A percentile compares a stretch with the other conserved stretches of the same genome.
These are phyloP conservation scores for Tulasnella sp. DNA, from an alignment of 768 basidiomycete genomes.

Conservation along the genomic window DNA sequence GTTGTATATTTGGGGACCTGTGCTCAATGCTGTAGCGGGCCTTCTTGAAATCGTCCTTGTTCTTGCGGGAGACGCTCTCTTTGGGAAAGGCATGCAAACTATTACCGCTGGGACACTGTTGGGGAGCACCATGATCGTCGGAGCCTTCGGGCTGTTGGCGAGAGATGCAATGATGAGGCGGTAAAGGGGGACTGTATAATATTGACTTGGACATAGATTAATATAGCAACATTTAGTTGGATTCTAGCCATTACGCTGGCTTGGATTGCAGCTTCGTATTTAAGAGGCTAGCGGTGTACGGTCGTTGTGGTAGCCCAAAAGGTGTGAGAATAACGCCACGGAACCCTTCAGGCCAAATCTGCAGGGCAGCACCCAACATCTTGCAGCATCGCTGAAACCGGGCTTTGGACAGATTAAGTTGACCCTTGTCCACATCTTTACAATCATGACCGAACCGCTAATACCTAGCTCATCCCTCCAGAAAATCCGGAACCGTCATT, in stretches of 20 bases:
- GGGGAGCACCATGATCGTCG: conserved; percentile 71
- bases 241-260: background rate
- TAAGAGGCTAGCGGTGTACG: background rate
- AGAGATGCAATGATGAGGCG: conserved; percentile 51
- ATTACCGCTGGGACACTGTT: conserved; percentile 64
- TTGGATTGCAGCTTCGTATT: background rate
- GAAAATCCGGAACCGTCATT: background rate
- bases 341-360: background rate
- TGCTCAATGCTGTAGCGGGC: conserved; percentile 80
- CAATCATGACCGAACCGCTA: background rate
- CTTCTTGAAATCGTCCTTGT: conserved; percentile 93
- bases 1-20: conserved; percentile 79
- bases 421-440: background rate
- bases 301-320: background rate
- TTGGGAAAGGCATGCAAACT: conserved; percentile 53
- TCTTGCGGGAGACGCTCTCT: conserved; percentile 66
- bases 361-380: too few species aligned
- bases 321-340: background rate
- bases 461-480: background rate
- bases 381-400: background rate
- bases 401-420: background rate
- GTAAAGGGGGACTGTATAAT: background rate
- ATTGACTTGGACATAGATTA: background rate
- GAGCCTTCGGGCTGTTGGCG: conserved; percentile 73
- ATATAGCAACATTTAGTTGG: background rate